These are phyloP conservation scores for Trichosporon faecale DNA, from an alignment of 1,284 basidiomycete species.

Conservation along the genomic window DNA sequence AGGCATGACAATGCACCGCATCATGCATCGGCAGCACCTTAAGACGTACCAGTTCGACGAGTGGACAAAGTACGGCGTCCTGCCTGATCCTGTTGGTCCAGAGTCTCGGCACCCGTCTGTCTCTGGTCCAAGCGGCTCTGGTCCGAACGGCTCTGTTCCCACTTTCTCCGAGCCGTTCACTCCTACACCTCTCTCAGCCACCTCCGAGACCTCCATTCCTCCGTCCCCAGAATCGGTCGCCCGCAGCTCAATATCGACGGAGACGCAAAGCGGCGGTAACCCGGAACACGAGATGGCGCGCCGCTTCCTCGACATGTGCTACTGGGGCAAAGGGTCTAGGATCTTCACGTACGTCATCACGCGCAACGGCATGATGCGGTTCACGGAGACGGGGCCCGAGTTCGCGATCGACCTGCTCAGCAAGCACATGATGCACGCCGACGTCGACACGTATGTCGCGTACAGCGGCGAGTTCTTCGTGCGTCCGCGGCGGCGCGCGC, in stretches of 20 bases:
- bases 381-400: conserved; percentile 58
- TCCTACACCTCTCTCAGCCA: background rate
- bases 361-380: conserved; percentile 55
- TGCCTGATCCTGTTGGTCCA: conserved; percentile 19
- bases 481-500: conserved; percentile 14
- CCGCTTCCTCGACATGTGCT: conserved; percentile 54
- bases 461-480: conserved; percentile 48
- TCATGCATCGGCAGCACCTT: conserved; percentile 55
- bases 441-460: conserved; percentile 52
- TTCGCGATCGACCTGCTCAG: conserved; percentile 56
- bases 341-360: conserved; percentile 58
- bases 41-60: conserved; percentile 55
- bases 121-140: background rate
- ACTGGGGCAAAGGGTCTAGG: conserved; percentile 54
- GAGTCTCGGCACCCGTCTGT: conserved; percentile 15
- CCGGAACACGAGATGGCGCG: conserved; percentile 44
- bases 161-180: background rate
- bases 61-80: conserved; percentile 51
- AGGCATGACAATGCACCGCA: conserved; percentile 52
- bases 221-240: background rate
- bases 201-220: background rate
- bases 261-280: background rate
- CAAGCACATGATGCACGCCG: conserved; percentile 59
- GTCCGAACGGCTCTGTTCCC: too few relatives aligned
- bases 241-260: background rate